Conservation (phyloP, 208 protist genomes). For the Crithidia fasciculata region DNA sequence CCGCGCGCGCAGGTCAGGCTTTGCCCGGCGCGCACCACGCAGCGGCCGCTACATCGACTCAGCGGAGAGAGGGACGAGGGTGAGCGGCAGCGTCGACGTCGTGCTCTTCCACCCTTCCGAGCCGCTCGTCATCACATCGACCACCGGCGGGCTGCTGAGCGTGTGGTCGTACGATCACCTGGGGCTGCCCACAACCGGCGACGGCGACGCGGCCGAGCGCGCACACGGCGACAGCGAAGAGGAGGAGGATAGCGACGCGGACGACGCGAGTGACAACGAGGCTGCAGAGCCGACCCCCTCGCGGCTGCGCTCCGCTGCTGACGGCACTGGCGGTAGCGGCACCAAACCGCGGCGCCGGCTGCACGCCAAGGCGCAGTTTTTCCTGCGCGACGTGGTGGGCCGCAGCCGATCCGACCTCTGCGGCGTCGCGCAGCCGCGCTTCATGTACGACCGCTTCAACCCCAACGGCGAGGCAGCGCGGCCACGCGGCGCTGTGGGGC, state of each 20-base stretch:
- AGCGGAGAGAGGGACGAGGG: neutral
- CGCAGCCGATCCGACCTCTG: slow-evolving; percentile 28
- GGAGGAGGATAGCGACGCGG: neutral
- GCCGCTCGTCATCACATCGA: slow-evolving; percentile 56
- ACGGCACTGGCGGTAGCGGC: neutral
- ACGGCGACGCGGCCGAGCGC: slow-evolving; percentile 10
- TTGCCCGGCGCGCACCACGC: neutral
- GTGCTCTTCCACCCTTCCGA: slow-evolving; percentile 67
- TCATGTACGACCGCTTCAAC: slow-evolving; percentile 45
- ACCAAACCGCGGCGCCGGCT: slow-evolving; percentile 1
- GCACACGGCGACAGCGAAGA: neutral
- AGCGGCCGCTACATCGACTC: neutral
- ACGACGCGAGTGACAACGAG: slow-evolving; percentile 4
- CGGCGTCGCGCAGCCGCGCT: slow-evolving; percentile 28
- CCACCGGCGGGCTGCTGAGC: slow-evolving; percentile 58
- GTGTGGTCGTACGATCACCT: slow-evolving; percentile 58
- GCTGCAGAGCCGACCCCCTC: neutral
- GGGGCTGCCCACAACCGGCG: neutral
- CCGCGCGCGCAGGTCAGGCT: neutral
- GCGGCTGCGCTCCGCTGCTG: neutral
- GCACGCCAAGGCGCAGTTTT: slow-evolving; percentile 32
- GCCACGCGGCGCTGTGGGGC: neutral
- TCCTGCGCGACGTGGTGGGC: slow-evolving; percentile 34
- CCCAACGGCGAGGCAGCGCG: slow-evolving; percentile 7
- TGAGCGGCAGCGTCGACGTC: slow-evolving; percentile 22